A percentile compares a stretch with the other conserved stretches of the same genome.
phyloP scores from a whole-genome alignment of 805 yeast genomes.

The Wickerhamiella occidentalis region DNA sequence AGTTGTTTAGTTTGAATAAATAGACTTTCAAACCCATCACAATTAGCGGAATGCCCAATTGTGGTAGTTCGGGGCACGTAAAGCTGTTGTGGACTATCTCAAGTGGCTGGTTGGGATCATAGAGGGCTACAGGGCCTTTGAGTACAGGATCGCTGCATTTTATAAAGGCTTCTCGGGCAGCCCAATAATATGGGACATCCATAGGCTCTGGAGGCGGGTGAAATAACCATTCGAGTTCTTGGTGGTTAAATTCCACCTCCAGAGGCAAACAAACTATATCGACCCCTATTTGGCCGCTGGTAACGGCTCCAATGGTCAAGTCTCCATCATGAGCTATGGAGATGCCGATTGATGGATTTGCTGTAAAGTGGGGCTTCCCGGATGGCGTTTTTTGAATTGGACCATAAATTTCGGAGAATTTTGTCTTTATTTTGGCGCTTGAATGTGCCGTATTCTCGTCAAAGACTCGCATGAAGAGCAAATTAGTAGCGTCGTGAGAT shows the following conservation, averaged over 20 bases:
- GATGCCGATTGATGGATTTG: not conserved
- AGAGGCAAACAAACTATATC: constrained; percentile 16
- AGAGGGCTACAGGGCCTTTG: not conserved
- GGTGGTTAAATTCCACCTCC: constrained; percentile 13
- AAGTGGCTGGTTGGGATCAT: not conserved
- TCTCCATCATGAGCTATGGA: constrained; percentile 19
- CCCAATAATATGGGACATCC: constrained; percentile 19
- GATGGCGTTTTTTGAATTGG: not conserved
- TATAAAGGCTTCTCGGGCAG: constrained; percentile 22
- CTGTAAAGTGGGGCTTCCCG: constrained; percentile 18
- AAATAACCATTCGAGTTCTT: constrained; percentile 14
- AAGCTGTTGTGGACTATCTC: not conserved
- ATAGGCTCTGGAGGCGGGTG: not conserved
- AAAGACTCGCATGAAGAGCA: not conserved
- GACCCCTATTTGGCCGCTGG: constrained; percentile 19
- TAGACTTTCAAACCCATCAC: not conserved
- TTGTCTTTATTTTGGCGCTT: constrained; percentile 16
- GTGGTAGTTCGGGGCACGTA: not conserved
- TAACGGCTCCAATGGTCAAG: constrained; percentile 15
- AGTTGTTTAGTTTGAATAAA: not conserved
- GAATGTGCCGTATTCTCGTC: not conserved
- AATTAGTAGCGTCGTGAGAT: not conserved
- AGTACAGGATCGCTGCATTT: constrained; percentile 10
- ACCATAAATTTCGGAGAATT: constrained; percentile 10
- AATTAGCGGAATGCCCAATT: not conserved